Evolutionary conservation across 805 yeast species (phyloP).

Genomic region (Jamesozyma jinghongensis): DNA sequence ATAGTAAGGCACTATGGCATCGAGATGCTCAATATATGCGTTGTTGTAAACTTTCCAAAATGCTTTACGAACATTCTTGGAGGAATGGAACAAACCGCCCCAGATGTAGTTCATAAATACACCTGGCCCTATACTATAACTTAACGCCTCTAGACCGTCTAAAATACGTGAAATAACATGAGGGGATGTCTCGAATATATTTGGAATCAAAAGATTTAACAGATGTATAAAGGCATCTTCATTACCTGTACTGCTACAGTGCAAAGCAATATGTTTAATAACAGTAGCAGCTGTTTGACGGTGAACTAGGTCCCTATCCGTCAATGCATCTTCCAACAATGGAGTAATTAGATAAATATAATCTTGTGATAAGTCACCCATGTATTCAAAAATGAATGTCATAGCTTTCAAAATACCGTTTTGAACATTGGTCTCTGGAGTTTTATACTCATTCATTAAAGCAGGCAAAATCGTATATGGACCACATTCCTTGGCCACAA

Average conservation of each 20-base stretch:
- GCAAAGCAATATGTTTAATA: conserved; percentile 69
- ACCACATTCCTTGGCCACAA: conserved; percentile 86
- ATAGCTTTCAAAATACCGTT: conserved; percentile 90
- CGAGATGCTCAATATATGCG: conserved; percentile 64
- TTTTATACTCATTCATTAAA: conserved; percentile 86
- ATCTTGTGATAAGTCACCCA: conserved; percentile 70
- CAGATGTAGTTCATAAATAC: conserved; percentile 63
- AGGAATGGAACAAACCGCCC: conserved; percentile 91
- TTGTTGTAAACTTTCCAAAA: conserved; percentile 80
- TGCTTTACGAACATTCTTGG: conserved; percentile 70
- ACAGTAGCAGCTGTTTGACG: conserved; percentile 93
- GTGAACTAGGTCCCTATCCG: conserved; percentile 85
- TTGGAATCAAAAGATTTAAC: conserved; percentile 76
- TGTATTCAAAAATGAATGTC: conserved; percentile 86
- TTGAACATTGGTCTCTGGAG: conserved; percentile 87
- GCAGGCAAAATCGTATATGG: conserved; percentile 94
- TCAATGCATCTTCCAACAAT: conserved; percentile 77
- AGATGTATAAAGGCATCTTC: conserved; percentile 81
- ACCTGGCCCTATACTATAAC: conserved; percentile 71
- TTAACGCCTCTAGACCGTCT: conserved; percentile 68
- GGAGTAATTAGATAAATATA: conserved; percentile 76
- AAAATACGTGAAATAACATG: conserved; percentile 80
- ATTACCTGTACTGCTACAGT: conserved; percentile 62
- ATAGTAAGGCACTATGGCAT: conserved; percentile 73
- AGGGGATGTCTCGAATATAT: conserved; percentile 88